Evolutionary conservation across 139 green algal genomes (phyloP).

Genomic region (Spirogloea muscicola): DNA sequence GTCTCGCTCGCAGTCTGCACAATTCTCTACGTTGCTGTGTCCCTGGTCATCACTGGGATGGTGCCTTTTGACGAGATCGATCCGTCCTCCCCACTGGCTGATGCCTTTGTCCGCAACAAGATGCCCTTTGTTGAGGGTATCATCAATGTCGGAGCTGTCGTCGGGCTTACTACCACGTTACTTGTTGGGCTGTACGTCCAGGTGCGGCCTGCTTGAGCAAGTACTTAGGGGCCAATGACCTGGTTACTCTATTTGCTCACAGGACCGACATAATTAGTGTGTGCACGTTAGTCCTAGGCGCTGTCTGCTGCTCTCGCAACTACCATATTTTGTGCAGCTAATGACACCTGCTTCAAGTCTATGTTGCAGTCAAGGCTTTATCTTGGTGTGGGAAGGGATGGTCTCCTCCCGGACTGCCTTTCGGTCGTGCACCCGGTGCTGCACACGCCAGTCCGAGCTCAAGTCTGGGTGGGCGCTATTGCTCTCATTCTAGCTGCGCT

Average conservation of each 20-base stretch:
- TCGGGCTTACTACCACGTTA: constrained; percentile 39
- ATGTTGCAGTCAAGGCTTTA: constrained; percentile 36
- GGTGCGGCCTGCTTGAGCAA: neutral
- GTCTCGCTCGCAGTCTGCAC: constrained; percentile 55
- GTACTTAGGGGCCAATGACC: neutral
- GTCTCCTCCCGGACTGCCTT: constrained; percentile 23
- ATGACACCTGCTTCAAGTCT: neutral
- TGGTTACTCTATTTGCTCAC: neutral
- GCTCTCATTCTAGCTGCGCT: constrained; percentile 3
- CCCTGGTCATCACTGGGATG: constrained; percentile 57
- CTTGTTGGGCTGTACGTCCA: constrained; percentile 37
- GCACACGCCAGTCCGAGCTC: constrained; percentile 29
- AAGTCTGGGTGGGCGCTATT: constrained; percentile 32
- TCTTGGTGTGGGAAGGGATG: constrained; percentile 32
- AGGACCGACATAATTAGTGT: neutral
- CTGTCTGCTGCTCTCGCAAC: neutral
- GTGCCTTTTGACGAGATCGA: constrained; percentile 51
- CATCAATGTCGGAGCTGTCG: constrained; percentile 30
- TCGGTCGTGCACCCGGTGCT: neutral
- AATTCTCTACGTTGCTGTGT: constrained; percentile 58
- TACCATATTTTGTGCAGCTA: constrained; percentile 10
- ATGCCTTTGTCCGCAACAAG: constrained; percentile 46
- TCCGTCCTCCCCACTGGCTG: constrained; percentile 48
- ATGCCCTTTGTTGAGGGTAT: constrained; percentile 2
- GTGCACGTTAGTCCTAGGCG: neutral